Conservation (phyloP, 2,329 filamentous ascomycete genomes). For the Colletotrichum scovillei region DNA sequence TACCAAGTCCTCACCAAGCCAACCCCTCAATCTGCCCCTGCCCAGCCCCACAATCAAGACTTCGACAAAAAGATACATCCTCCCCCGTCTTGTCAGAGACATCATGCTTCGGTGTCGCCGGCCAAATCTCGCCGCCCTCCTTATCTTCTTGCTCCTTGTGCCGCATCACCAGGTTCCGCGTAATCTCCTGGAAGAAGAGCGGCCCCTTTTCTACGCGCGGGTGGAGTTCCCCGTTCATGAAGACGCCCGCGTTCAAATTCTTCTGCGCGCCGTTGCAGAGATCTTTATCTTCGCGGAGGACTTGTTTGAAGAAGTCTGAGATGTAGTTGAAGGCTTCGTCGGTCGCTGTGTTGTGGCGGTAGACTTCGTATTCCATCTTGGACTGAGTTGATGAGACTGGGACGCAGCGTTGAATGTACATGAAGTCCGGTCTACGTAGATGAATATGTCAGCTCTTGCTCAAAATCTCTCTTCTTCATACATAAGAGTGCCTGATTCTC, state of each 20-base stretch:
- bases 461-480: too few relatives aligned
- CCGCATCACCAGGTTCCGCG: constrained; percentile 40
- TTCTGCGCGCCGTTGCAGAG: constrained; percentile 60
- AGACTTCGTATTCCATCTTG: constrained; percentile 63
- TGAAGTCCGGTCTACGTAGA: constrained; percentile 53
- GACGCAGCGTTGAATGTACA: constrained; percentile 63
- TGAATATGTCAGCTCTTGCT: neutral
- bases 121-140: constrained; percentile 44
- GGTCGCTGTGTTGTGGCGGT: constrained; percentile 57
- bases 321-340: constrained; percentile 59
- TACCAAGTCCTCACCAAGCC: neutral
- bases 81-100: neutral
- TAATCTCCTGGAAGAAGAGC: constrained; percentile 52
- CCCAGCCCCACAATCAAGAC: neutral
- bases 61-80: neutral
- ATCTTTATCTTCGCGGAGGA: constrained; percentile 63
- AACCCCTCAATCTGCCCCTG: neutral
- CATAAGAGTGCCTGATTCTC: too few relatives aligned
- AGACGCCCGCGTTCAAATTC: constrained; percentile 62
- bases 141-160: constrained; percentile 41
- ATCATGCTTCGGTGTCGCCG: constrained; percentile 40
- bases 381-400: constrained; percentile 53
- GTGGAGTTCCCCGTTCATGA: constrained; percentile 62
- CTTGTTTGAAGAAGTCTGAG: constrained; percentile 60
- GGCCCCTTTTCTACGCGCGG: constrained; percentile 63